These are phyloP conservation scores for Pythium sukuiense DNA, from an alignment of 352 stramenopile genomes.

Conservation along the genomic window DNA sequence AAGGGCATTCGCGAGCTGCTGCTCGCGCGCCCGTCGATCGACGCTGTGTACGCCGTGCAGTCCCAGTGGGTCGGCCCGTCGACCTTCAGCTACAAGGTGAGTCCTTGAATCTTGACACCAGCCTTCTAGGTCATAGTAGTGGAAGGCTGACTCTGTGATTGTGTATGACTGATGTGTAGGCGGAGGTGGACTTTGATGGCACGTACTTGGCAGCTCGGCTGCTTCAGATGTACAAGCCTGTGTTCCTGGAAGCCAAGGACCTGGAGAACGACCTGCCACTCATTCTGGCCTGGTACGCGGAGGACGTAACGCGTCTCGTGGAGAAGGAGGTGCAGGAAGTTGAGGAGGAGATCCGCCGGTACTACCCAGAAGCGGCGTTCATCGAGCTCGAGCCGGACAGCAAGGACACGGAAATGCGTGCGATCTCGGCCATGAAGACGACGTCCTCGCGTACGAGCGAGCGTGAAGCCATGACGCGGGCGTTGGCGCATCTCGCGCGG, in stretches of 20 bases:
- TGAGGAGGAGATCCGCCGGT: constrained; percentile 91
- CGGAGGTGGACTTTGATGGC: constrained; percentile 98
- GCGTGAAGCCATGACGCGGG: constrained; percentile 81
- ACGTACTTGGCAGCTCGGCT: constrained; percentile 97
- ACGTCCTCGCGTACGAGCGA: constrained; percentile 81
- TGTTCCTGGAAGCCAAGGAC: constrained; percentile 91
- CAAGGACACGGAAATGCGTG: constrained; percentile 87
- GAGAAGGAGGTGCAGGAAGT: constrained; percentile 96
- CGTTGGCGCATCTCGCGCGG: constrained; percentile 69
- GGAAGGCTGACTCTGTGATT: background rate
- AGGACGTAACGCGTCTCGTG: constrained; percentile 95
- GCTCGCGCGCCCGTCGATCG: constrained; percentile 89
- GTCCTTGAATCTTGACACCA: background rate
- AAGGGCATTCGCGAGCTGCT: constrained; percentile 75
- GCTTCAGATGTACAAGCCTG: constrained; percentile 91
- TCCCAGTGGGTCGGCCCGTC: constrained; percentile 97
- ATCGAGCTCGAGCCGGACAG: constrained; percentile 97
- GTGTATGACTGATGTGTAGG: constrained; percentile 38
- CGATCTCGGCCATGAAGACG: constrained; percentile 79
- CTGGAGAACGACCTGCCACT: constrained; percentile 92
- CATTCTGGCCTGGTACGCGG: constrained; percentile 94
- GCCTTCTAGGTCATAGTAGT: background rate
- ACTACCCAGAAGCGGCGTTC: constrained; percentile 95
- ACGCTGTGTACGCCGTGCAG: constrained; percentile 95
- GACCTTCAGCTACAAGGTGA: constrained; percentile 97